These are phyloP conservation scores for Chalciporus pseudorubinellus DNA, from an alignment of 768 basidiomycete species.

Conservation along the genomic window DNA sequence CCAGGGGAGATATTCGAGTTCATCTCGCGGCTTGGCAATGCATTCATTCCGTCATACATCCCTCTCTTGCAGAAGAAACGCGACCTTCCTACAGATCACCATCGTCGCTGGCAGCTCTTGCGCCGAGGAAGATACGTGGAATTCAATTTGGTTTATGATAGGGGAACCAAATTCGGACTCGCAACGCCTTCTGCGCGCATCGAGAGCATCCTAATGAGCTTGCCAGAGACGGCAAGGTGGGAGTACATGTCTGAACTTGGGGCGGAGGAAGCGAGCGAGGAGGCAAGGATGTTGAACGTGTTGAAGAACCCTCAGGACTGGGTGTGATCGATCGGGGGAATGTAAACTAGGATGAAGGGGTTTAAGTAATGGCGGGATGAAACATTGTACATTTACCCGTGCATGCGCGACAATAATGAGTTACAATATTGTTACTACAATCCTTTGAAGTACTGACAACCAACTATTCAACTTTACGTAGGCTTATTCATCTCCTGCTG, in stretches of 20 bases:
- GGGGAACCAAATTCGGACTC: slow-evolving; percentile 86
- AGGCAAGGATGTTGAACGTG: slow-evolving; percentile 60
- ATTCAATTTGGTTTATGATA: slow-evolving; percentile 85
- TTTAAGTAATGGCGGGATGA: no score
- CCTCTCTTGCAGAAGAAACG: slow-evolving; percentile 73
- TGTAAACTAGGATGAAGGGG: no score
- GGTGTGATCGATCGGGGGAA: slow-evolving; percentile 32
- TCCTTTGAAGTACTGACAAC: not conserved
- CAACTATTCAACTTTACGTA: not conserved
- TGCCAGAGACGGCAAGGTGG: slow-evolving; percentile 86
- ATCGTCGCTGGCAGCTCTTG: slow-evolving; percentile 91
- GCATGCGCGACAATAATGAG: not conserved
- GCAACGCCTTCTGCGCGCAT: slow-evolving; percentile 83
- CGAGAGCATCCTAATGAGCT: slow-evolving; percentile 87
- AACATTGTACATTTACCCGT: not conserved
- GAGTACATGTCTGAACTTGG: slow-evolving; percentile 85
- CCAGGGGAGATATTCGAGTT: slow-evolving; percentile 76
- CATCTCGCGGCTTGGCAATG: slow-evolving; percentile 65
- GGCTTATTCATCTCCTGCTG: slow-evolving; percentile 55
- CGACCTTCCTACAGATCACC: slow-evolving; percentile 56
- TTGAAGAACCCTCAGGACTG: slow-evolving; percentile 65
- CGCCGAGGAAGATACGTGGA: slow-evolving; percentile 93
- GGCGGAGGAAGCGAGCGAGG: slow-evolving; percentile 56
- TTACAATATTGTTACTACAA: slow-evolving; percentile 3
- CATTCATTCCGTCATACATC: slow-evolving; percentile 87